Evolutionary conservation across 352 stramenopile genomes (phyloP), one percentile per base, ranked within the genome.

Genomic region (Globisporangium apiculatum): DNA sequence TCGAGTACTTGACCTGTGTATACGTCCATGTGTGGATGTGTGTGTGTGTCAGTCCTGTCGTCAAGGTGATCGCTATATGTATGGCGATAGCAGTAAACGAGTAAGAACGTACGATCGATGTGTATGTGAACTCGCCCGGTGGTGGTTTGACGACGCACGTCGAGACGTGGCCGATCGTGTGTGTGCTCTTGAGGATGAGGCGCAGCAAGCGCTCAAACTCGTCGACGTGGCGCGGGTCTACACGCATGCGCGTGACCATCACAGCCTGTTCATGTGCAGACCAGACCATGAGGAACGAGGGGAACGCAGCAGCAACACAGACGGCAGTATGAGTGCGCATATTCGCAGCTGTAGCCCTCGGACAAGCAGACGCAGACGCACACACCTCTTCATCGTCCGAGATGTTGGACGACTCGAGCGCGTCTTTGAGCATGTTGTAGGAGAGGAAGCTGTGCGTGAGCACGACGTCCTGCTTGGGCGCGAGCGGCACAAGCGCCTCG

Each of bases 211-310:
- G 77, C 64, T 91, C 82, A 62, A 91, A 91, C 48, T 91, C 82
- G 55, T 87, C 78, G 5, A 89, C 68, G 56, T 89, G 79, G 35
- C 77, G 77, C 50, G 77, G 71, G 52, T 89, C 76, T 37, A 92
- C 82, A 37, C 69, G 76, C 82, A 92, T 92, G 55, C 79, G 82
- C 53, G 82, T 92, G 18, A 92, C 75, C 82, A 92, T 87, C 15
- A 90, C 78, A 0, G 82, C 79, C 82, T 91, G 57, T 35, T 8
- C 11, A 12, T 43, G 40, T 43, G 40, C 40, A 43, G 11, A 43
- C 3, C 24, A 31, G 24, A 31, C 24, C 24, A 31, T 31, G 24
- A 31, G 24, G 37, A 48, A n/a, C 4, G 37, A 46, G 17, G 11
- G 15, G 10, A 31, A 10, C 17, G 12, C 17, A 12, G 24, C 2